phyloP scores from a whole-genome alignment of 2,329 filamentous ascomycete genomes.

The Sclerotiophoma versabilis region DNA sequence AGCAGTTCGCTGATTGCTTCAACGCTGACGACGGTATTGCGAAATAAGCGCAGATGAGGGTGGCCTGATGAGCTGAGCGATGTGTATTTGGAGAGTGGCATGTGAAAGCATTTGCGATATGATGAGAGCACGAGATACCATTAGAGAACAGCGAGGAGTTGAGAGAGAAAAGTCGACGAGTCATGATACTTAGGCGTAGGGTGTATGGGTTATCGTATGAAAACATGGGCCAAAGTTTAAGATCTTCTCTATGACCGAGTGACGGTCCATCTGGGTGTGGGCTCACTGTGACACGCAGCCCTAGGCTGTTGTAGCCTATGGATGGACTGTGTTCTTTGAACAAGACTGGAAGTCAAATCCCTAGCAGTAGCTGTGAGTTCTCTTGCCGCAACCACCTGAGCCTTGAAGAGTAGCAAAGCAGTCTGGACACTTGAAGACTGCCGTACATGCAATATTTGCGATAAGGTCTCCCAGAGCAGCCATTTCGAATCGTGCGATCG shows the following conservation, averaged over 20 bases:
- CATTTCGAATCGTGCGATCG: not conserved
- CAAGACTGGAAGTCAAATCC: no score
- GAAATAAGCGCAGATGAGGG: slow-evolving; percentile 23
- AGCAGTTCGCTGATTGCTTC: slow-evolving; percentile 75
- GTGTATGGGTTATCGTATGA: slow-evolving; percentile 9
- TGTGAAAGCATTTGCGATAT: slow-evolving; percentile 21
- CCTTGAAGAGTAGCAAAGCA: no score
- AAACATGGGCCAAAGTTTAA: slow-evolving; percentile 1
- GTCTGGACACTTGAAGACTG: no score
- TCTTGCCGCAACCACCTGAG: no score
- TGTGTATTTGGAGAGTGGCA: slow-evolving; percentile 6
- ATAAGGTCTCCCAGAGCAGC: not conserved
- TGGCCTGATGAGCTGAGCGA: not conserved
- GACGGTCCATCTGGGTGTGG: no score
- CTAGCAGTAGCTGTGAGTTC: no score
- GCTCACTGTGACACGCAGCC: no score
- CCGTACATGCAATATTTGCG: no score
- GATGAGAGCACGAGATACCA: slow-evolving; percentile 34
- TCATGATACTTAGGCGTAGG: slow-evolving; percentile 11
- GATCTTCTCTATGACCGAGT: not conserved
- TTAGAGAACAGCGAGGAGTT: slow-evolving; percentile 15
- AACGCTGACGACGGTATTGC: slow-evolving; percentile 43
- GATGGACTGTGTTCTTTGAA: no score
- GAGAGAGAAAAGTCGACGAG: slow-evolving; percentile 5
- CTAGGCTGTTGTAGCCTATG: no score